Conservation (phyloP, 2,329 filamentous ascomycete genomes). For the Pseudomassariella vexata region DNA sequence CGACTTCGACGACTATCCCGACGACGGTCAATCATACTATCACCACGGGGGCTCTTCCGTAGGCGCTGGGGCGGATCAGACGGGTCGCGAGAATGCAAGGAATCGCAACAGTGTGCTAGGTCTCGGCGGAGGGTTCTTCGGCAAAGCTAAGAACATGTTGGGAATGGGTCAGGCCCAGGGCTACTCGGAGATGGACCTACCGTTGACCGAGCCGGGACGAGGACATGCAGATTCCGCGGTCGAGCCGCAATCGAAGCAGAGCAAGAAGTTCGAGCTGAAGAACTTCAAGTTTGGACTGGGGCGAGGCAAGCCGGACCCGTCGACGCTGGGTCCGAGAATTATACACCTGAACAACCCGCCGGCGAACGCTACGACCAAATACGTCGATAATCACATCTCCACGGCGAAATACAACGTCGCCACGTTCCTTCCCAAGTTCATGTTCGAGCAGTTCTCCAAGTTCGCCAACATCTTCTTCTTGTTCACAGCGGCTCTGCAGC, state of each 20-base stretch:
- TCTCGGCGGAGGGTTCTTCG: slow-evolving; percentile 81
- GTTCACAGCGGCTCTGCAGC: slow-evolving; percentile 90
- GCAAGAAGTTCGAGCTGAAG: slow-evolving; percentile 60
- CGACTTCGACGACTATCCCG: slow-evolving; percentile 75
- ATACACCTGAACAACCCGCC: slow-evolving; percentile 96
- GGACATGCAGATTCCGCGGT: slow-evolving; percentile 26
- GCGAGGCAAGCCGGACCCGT: slow-evolving; percentile 76
- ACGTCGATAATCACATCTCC: slow-evolving; percentile 93
- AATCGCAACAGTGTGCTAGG: slow-evolving; percentile 86
- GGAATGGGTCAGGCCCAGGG: slow-evolving; percentile 72
- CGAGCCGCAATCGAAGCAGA: slow-evolving; percentile 33
- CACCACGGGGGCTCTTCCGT: slow-evolving; percentile 60
- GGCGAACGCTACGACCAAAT: slow-evolving; percentile 83
- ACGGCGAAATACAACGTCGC: slow-evolving; percentile 95
- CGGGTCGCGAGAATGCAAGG: slow-evolving; percentile 50
- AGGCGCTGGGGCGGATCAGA: slow-evolving; percentile 33
- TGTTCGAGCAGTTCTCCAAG: slow-evolving; percentile 98
- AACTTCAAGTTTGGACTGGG: slow-evolving; percentile 94
- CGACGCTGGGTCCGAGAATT: slow-evolving; percentile 82
- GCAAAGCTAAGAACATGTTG: slow-evolving; percentile 81
- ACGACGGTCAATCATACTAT: slow-evolving; percentile 77
- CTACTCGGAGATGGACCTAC: slow-evolving; percentile 98
- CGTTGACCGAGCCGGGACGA: slow-evolving; percentile 67
- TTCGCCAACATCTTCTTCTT: slow-evolving; percentile 99
- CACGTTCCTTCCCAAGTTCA: slow-evolving; percentile 93